These are phyloP conservation scores for Phyllosticta citriasiana DNA, from an alignment of 2,329 filamentous ascomycete species.

Conservation along the genomic window DNA sequence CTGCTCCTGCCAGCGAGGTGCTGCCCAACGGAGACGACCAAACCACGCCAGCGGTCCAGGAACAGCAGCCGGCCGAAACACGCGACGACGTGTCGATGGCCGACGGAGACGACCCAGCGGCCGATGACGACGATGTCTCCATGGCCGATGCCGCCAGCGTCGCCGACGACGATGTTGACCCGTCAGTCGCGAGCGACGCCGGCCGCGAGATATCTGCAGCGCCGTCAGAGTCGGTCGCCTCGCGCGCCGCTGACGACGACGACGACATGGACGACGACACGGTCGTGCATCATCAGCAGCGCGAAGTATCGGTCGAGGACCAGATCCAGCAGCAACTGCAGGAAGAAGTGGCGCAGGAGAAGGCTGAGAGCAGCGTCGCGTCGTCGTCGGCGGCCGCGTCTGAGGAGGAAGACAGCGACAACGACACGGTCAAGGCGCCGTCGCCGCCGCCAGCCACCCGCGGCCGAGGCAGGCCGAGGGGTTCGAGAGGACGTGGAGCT, in stretches of 20 bases:
- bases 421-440: neutral
- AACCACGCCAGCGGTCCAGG: conserved; percentile 13
- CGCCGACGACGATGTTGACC: neutral
- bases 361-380: conserved; percentile 25
- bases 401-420: conserved; percentile 11
- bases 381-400: conserved; percentile 5
- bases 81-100: neutral
- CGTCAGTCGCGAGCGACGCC: neutral
- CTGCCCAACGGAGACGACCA: neutral
- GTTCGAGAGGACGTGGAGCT: neutral
- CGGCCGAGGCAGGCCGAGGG: conserved; percentile 1
- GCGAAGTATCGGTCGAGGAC: conserved; percentile 2
- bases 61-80: conserved; percentile 9
- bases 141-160: conserved; percentile 12
- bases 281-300: neutral
- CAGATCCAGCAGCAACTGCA: conserved; percentile 11
- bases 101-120: neutral
- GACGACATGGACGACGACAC: conserved; percentile 13
- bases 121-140: conserved; percentile 17
- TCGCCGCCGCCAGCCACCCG: neutral
- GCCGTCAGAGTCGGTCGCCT: conserved; percentile 12
- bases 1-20: conserved; percentile 28
- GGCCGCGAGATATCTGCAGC: neutral
- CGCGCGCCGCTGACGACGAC: conserved; percentile 3
- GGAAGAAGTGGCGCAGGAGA: conserved; percentile 11